Conservation (phyloP, 805 yeast species). For the Barnettozyma botsteinii region DNA sequence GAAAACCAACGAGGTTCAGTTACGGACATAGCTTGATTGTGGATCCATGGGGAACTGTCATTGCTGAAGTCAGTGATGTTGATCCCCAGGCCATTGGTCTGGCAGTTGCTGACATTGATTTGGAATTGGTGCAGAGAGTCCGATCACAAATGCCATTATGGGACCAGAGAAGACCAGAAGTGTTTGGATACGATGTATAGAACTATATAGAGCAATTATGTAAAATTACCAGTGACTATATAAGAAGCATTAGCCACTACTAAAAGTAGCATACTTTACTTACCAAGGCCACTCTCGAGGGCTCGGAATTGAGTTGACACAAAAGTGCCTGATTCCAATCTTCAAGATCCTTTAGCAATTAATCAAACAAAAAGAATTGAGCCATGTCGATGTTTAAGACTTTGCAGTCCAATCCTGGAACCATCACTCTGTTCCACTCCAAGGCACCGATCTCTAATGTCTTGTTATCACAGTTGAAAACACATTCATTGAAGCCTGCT, state of each 20-base stretch:
- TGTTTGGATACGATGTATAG: slow-evolving; percentile 31
- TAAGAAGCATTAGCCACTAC: too few relatives aligned
- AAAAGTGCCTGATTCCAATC: too few relatives aligned
- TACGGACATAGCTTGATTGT: slow-evolving; percentile 84
- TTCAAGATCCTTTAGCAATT: neutral
- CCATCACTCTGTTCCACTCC: slow-evolving; percentile 37
- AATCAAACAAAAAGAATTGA: neutral
- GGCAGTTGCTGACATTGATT: slow-evolving; percentile 63
- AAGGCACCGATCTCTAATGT: slow-evolving; percentile 14
- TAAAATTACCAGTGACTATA: too few relatives aligned
- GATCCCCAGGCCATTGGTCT: slow-evolving; percentile 36
- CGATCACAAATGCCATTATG: slow-evolving; percentile 73
- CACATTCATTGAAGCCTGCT: slow-evolving; percentile 1
- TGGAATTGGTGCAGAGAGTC: slow-evolving; percentile 40
- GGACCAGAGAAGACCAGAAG: slow-evolving; percentile 63
- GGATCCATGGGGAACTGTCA: slow-evolving; percentile 86
- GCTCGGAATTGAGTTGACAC: neutral
- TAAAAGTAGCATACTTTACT: too few relatives aligned
- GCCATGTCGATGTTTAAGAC: slow-evolving; percentile 46
- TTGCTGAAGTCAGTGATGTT: slow-evolving; percentile 52
- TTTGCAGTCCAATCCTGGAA: slow-evolving; percentile 39
- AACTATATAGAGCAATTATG: too few relatives aligned
- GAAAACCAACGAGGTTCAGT: slow-evolving; percentile 45
- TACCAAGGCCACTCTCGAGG: too few relatives aligned
- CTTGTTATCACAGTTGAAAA: slow-evolving; percentile 5